Base-by-base conservation (phyloP, 805 yeast species). In the Wickerhamomyces silvicola region DNA sequence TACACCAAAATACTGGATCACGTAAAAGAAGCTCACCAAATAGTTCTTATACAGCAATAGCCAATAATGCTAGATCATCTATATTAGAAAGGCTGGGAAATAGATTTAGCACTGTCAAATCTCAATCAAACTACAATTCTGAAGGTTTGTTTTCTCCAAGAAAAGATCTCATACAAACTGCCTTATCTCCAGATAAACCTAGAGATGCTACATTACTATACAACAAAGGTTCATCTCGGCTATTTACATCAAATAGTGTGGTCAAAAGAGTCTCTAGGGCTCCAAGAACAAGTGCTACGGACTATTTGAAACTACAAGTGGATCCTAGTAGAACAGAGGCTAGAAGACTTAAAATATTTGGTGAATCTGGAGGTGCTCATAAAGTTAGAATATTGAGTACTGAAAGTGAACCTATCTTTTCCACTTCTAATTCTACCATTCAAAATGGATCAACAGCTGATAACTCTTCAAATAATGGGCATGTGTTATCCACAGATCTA, bases 311-410 rank as follows among this genome's bases (percentile, higher is more conserved):
- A 37, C 36, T 66, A 30, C 59, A 59, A 24, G 62, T 66, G 12
- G 70, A 66, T 33, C 58, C 68, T 11, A 43, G 47, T 4, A 58
- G 69, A 42, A 61, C 65, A 24, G 68, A 66, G 7, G 66, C 70
- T 0, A 64, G 66, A 41, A 61, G 63, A 41, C 29, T 60, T 25
- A 64, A 59, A 38, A 43, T 66, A 4, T 48, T 63, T 36, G 55
- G 55, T 24, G 41, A 43, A 22, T 24, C 42, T 21, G 54, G 55
- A 9, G 48, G 48, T 19, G 52, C 50, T 11, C 37, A 40, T 22
- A 52, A 48, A 27, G 42, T 51, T 10, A 46, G 51, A 36, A 45
- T 46, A n/a, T 28, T 51, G 27, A 55, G 54, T 0, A 37, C 39
- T 18, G 49, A 44, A 24, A 34, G 32, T 1, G 45, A 41, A 9